Evolutionary conservation across 345 rosid genomes (phyloP).

Genomic region (Iberis pinnata): DNA sequence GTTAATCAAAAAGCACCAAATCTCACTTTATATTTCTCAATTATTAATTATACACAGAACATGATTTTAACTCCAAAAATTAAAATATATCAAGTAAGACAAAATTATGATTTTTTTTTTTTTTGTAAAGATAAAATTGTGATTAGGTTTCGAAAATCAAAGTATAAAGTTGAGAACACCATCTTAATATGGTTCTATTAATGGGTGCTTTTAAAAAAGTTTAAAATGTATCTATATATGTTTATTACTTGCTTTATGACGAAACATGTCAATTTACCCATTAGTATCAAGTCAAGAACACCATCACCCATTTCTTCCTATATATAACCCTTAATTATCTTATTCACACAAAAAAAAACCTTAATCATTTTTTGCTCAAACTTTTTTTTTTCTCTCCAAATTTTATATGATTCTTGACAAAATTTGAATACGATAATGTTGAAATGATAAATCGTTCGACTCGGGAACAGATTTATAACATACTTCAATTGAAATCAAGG

Average conservation of each 20-base stretch:
- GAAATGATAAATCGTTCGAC: conserved; percentile 3
- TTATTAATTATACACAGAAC: background rate
- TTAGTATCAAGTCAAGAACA: no score
- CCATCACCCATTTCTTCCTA: conserved; percentile 12
- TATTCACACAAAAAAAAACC: background rate
- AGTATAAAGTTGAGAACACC: background rate
- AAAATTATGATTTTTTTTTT: no score
- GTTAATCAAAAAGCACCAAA: background rate
- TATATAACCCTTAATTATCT: background rate
- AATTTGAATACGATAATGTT: background rate
- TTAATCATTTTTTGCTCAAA: no score
- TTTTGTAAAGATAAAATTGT: background rate
- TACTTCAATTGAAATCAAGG: conserved; percentile 23
- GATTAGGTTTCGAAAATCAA: background rate
- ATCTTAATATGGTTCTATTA: conserved; percentile 4
- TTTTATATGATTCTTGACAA: background rate
- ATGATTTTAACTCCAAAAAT: background rate
- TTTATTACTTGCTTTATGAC: conserved; percentile 2
- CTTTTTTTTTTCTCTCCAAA: no score
- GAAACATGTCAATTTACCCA: conserved; percentile 12
- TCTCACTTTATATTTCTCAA: background rate
- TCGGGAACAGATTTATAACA: conserved; percentile 17
- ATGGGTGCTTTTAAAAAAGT: background rate
- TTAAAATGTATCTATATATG: conserved; percentile 12
- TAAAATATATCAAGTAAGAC: background rate